These are phyloP conservation scores for Nothomitra cinnamomea DNA, from an alignment of 2,329 filamentous ascomycete genomes.

Conservation along the genomic window DNA sequence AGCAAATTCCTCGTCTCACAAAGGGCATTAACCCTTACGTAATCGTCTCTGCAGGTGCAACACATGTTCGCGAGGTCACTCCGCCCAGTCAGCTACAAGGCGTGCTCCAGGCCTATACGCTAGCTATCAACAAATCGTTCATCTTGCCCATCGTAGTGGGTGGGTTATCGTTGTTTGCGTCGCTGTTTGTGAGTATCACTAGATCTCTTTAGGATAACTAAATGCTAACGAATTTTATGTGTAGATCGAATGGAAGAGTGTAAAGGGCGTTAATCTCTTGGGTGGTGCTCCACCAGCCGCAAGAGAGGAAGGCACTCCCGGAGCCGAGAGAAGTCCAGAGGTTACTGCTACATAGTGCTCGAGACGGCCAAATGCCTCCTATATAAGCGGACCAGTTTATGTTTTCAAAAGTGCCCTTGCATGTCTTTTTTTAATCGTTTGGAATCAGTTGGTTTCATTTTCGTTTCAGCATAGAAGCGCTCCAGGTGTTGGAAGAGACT, in stretches of 20 bases:
- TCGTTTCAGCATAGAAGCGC: no score
- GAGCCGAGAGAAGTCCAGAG: no score
- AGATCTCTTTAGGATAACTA: conserved; percentile 30
- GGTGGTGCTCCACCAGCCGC: neutral
- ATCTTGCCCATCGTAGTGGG: neutral
- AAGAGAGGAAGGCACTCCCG: no score
- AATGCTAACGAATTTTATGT: conserved; percentile 8
- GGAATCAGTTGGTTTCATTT: no score
- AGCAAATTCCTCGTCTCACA: conserved; percentile 30
- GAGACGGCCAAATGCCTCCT: no score
- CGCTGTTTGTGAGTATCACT: conserved; percentile 19
- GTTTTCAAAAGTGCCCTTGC: no score
- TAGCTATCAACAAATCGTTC: neutral
- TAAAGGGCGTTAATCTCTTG: conserved; percentile 4
- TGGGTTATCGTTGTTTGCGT: neutral
- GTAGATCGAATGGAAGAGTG: conserved; percentile 11
- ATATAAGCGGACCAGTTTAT: no score
- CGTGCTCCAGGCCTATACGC: conserved; percentile 21
- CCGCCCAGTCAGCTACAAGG: conserved; percentile 18
- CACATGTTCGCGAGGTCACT: conserved; percentile 23
- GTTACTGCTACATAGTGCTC: no score
- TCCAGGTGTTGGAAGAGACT: no score
- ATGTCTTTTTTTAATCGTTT: no score
- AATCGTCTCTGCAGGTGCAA: conserved; percentile 26
- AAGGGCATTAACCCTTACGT: conserved; percentile 20